Conservation (phyloP, 768 basidiomycete genomes). For the Lactarius hatsudake region DNA sequence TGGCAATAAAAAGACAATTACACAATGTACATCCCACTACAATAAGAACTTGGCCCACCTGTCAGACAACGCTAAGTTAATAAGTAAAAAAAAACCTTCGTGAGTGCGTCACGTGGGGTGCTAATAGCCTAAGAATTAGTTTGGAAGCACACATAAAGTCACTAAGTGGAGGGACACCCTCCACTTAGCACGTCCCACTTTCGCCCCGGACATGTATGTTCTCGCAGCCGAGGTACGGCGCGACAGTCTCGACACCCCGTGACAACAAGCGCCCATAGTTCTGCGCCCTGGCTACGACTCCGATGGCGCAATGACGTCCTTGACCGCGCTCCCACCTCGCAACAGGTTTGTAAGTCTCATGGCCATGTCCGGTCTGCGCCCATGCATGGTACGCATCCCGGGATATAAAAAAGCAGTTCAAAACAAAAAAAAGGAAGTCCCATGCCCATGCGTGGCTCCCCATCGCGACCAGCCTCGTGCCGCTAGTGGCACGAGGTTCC, state of each 20-base stretch:
- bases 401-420: too few species aligned
- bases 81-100: not conserved
- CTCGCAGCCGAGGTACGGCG: conserved; percentile 8
- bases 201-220: conserved; percentile 12
- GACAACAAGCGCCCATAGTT: conserved; percentile 6
- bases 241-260: conserved; percentile 14
- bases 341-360: too few species aligned
- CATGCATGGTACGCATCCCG: too few species aligned
- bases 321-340: not conserved
- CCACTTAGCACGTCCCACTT: not conserved
- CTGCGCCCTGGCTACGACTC: not conserved
- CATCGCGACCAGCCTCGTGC: too few species aligned
- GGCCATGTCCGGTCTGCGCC: too few species aligned
- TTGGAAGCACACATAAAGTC: not conserved
- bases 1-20: not conserved
- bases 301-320: not conserved
- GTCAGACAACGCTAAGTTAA: too few species aligned
- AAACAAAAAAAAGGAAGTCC: too few species aligned
- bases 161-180: not conserved
- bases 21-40: too few species aligned
- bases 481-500: too few species aligned
- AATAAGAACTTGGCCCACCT: too few species aligned
- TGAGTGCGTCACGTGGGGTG: not conserved
- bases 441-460: too few species aligned
- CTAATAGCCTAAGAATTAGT: too few species aligned